Evolutionary conservation across 2,329 filamentous ascomycete genomes (phyloP).

Genomic region (Fusarium sp.): DNA sequence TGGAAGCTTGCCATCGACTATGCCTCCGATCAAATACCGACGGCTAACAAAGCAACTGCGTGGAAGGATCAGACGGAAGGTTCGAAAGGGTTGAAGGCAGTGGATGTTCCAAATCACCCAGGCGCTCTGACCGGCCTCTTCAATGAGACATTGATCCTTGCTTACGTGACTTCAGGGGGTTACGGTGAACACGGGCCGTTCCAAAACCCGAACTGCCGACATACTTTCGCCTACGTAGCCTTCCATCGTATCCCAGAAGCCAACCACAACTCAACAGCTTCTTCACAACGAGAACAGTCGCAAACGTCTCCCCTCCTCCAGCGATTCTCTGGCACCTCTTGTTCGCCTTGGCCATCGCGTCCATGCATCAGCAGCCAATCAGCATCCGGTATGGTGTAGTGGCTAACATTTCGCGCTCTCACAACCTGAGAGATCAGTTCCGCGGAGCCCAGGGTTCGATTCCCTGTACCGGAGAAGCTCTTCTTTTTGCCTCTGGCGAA

Average conservation of each 20-base stretch:
- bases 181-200: neutral
- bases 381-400: constrained; percentile 45
- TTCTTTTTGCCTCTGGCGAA: too few species aligned
- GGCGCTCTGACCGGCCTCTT: neutral
- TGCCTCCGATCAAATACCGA: neutral
- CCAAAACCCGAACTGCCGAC: neutral
- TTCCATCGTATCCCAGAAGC: neutral
- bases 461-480: constrained; percentile 42
- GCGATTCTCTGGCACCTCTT: neutral
- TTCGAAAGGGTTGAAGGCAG: neutral
- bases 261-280: neutral
- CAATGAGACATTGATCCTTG: neutral
- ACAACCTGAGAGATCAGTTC: constrained; percentile 35
- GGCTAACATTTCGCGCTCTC: constrained; percentile 47
- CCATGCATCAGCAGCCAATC: neutral
- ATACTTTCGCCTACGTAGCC: neutral
- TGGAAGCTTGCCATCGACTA: neutral
- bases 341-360: neutral
- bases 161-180: neutral
- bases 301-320: neutral
- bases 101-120: neutral
- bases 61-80: neutral
- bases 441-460: constrained; percentile 46
- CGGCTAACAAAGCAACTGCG: neutral
- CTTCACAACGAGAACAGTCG: neutral